phyloP scores from a whole-genome alignment of 1,139 yeast species.

The Geotrichum histeridarum region DNA sequence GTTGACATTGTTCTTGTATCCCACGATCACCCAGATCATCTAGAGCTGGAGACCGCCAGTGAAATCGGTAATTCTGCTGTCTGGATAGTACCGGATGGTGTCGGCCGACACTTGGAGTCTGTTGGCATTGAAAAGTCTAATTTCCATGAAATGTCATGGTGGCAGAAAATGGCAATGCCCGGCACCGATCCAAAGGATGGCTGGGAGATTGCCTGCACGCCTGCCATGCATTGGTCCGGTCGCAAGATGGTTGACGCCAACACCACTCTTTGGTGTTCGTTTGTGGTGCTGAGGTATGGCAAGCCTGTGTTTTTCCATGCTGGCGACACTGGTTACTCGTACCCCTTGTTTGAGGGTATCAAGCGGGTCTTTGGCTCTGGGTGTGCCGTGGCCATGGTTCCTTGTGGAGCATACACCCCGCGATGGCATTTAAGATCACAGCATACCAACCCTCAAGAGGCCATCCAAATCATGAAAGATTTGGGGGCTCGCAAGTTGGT shows the following conservation, averaged over 20 bases:
- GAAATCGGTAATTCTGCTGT: conserved; percentile 55
- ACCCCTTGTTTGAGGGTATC: conserved; percentile 62
- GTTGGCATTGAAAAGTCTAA: conserved; percentile 49
- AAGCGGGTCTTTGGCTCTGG: conserved; percentile 60
- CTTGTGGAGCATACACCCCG: conserved; percentile 94
- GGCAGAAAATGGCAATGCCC: conserved; percentile 60
- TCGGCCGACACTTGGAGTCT: conserved; percentile 54
- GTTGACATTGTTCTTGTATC: conserved; percentile 75
- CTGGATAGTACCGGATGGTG: conserved; percentile 87
- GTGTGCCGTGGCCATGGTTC: conserved; percentile 65
- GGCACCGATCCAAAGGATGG: conserved; percentile 40
- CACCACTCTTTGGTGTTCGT: conserved; percentile 82
- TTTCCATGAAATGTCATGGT: conserved; percentile 78
- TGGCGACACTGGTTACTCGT: conserved; percentile 88
- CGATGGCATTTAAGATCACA: conserved; percentile 91
- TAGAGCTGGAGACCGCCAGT: conserved; percentile 58
- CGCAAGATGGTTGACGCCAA: conserved; percentile 72
- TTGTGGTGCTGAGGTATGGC: conserved; percentile 58
- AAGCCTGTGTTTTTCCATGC: conserved; percentile 79
- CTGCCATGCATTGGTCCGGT: conserved; percentile 98
- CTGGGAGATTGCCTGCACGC: conserved; percentile 81
- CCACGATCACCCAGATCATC: conserved; percentile 93
- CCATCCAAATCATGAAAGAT: conserved; percentile 61
- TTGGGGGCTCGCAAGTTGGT: conserved; percentile 57
- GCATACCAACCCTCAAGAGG: conserved; percentile 79